phyloP scores from a whole-genome alignment of 371 early-diverging fungal species.

The Mucor piriformis region DNA sequence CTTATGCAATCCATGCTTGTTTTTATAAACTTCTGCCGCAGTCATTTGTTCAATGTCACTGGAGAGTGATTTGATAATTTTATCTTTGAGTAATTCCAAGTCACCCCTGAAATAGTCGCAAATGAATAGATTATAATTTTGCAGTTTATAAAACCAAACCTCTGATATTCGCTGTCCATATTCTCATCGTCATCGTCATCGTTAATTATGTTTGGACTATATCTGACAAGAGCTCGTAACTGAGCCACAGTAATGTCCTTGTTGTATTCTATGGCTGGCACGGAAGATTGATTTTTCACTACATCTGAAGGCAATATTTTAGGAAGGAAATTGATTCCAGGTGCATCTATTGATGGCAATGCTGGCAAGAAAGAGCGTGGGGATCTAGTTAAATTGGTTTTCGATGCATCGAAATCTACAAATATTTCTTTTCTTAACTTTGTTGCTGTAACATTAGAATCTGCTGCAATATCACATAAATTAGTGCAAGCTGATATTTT shows the following conservation, averaged over 20 bases:
- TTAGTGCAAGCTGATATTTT: slow-evolving; percentile 41
- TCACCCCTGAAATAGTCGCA: slow-evolving; percentile 25
- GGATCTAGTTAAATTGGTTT: slow-evolving; percentile 8
- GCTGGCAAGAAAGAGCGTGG: slow-evolving; percentile 8
- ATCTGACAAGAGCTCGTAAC: slow-evolving; percentile 30
- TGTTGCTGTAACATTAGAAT: slow-evolving; percentile 19
- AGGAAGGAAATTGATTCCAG: not conserved
- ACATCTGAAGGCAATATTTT: not conserved
- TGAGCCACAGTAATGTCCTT: slow-evolving; percentile 28
- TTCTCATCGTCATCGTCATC: slow-evolving; percentile 5
- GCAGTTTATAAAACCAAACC: not conserved
- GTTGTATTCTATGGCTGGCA: slow-evolving; percentile 32
- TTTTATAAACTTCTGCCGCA: slow-evolving; percentile 35
- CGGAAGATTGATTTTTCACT: slow-evolving; percentile 2
- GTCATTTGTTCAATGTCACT: slow-evolving; percentile 34
- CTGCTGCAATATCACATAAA: slow-evolving; percentile 48
- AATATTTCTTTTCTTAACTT: slow-evolving; percentile 31
- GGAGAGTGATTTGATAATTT: slow-evolving; percentile 18
- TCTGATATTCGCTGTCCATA: slow-evolving; percentile 7
- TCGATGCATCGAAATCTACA: slow-evolving; percentile 16
- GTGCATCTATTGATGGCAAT: slow-evolving; percentile 4
- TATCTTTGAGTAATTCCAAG: slow-evolving; percentile 37
- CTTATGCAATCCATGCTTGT: slow-evolving; percentile 48
- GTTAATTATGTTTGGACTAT: not conserved
- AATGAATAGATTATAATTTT: not conserved